Evolutionary conservation across 1,284 basidiomycete genomes (phyloP).

Genomic region (Cryptococcus floricola): DNA sequence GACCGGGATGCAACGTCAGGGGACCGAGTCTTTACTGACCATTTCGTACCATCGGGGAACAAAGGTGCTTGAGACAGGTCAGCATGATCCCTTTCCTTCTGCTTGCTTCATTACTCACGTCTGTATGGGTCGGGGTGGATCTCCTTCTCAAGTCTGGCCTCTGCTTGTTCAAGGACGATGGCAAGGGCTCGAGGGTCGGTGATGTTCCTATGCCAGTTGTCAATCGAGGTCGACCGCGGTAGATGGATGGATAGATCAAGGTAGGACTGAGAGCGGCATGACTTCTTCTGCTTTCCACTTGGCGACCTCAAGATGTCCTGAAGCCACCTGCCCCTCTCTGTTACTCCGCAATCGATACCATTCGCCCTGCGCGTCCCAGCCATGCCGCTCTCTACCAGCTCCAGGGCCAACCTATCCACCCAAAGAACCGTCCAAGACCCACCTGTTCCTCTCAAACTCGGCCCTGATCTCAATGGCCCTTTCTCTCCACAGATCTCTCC

Average conservation of each 20-base stretch:
- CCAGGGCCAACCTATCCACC: no score
- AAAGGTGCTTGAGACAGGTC: constrained; percentile 57
- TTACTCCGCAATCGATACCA: neutral
- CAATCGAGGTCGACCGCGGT: neutral
- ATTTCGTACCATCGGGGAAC: constrained; percentile 82
- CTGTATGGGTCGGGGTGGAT: constrained; percentile 89
- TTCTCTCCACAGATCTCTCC: constrained; percentile 77
- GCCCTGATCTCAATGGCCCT: constrained; percentile 80
- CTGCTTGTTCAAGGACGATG: constrained; percentile 73
- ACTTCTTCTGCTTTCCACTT: neutral
- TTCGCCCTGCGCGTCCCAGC: no score
- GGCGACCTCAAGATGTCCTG: neutral
- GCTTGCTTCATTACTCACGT: constrained; percentile 56
- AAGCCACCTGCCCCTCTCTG: neutral
- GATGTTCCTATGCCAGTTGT: constrained; percentile 60
- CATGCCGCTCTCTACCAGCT: neutral
- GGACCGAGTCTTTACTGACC: constrained; percentile 54
- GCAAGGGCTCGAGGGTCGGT: constrained; percentile 82
- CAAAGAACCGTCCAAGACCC: constrained; percentile 32
- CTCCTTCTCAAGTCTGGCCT: constrained; percentile 64
- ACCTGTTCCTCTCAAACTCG: constrained; percentile 89
- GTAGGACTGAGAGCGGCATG: neutral
- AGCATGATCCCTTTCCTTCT: neutral
- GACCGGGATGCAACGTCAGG: neutral
- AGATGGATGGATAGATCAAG: neutral